A percentile compares a stretch with the other conserved stretches of the same genome.
Evolutionary conservation across 345 rosid species (phyloP).

Genomic region (Euphorbia tirucalli): DNA sequence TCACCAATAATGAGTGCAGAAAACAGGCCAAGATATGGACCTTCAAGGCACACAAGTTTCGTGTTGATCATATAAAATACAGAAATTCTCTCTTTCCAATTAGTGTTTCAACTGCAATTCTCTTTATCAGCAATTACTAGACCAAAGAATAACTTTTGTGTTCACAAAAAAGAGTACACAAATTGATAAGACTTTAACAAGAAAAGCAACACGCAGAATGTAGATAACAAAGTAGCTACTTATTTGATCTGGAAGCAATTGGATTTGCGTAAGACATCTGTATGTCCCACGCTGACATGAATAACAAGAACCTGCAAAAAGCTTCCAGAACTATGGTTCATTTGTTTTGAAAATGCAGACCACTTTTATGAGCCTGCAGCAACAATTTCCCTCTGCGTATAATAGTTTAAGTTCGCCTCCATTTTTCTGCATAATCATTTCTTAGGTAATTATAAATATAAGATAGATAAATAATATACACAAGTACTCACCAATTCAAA

Average conservation of each 20-base stretch:
- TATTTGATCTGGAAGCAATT: not conserved
- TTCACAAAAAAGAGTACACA: not conserved
- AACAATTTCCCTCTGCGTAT: not conserved
- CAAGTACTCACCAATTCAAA: constrained; percentile 53
- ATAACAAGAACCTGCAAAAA: not conserved
- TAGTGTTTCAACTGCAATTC: not conserved
- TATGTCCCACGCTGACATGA: not conserved
- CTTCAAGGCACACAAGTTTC: too few relatives aligned
- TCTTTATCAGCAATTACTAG: not conserved
- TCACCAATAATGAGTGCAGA: not conserved
- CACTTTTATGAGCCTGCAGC: not conserved
- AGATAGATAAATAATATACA: not conserved
- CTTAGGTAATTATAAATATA: too few relatives aligned
- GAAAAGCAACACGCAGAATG: not conserved
- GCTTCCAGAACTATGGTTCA: not conserved
- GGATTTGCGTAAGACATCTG: not conserved
- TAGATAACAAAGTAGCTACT: not conserved
- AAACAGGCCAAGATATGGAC: not conserved
- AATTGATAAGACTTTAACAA: not conserved
- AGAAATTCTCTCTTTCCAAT: not conserved
- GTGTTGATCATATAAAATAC: not conserved
- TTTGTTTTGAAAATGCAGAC: not conserved
- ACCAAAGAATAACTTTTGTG: not conserved
- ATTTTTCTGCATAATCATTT: too few relatives aligned
- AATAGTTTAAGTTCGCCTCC: too few relatives aligned